Percentiles rank a stretch among this genome's conserved stretches.
These are phyloP conservation scores for Setaria viridis DNA, from an alignment of 202 grass and related monocot genomes.

Conservation along the genomic window DNA sequence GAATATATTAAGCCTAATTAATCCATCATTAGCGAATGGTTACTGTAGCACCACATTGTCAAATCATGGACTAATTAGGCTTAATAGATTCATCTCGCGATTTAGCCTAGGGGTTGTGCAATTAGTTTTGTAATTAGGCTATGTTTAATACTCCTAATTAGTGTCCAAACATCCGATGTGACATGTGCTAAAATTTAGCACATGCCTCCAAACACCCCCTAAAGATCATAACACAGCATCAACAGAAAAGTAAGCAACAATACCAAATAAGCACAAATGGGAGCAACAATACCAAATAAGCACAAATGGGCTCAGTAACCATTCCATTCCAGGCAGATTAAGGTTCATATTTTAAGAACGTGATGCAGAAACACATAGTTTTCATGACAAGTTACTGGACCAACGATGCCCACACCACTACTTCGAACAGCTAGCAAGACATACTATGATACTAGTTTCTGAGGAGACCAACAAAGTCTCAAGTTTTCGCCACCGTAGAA, in stretches of 20 bases:
- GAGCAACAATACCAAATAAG: neutral
- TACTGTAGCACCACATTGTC: no score
- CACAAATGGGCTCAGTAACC: neutral
- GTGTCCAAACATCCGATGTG: no score
- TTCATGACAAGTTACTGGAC: neutral
- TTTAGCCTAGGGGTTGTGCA: no score
- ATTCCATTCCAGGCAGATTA: slow-evolving; percentile 9
- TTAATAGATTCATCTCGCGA: no score
- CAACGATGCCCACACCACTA: slow-evolving; percentile 21
- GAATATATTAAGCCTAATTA: no score
- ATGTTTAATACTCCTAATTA: no score
- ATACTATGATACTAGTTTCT: neutral
- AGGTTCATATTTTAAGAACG: slow-evolving; percentile 12
- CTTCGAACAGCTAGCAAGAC: slow-evolving; percentile 7
- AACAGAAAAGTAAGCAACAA: neutral
- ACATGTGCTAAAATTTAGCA: no score
- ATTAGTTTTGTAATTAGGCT: no score
- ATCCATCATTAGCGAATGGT: no score
- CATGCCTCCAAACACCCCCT: no score
- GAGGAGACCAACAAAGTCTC: neutral
- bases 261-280: neutral
- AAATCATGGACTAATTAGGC: no score
- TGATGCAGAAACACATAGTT: neutral
- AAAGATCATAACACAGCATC: neutral
- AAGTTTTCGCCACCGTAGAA: neutral